phyloP scores from a whole-genome alignment of 2,329 filamentous ascomycete genomes.

The Fusarium miscanthi region DNA sequence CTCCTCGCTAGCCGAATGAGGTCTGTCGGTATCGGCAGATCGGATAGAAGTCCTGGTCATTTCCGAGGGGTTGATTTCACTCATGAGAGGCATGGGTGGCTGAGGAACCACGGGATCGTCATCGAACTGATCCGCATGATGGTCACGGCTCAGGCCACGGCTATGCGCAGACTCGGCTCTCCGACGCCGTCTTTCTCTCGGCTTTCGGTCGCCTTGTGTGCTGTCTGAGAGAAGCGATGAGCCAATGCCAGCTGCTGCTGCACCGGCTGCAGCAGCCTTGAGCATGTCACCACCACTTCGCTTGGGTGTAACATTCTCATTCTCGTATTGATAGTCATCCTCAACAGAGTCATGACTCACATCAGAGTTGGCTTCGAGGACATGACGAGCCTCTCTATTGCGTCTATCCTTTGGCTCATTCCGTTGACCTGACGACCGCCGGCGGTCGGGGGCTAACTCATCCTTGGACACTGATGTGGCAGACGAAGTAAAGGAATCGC shows the following conservation, averaged over 20 bases:
- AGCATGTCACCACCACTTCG: slow-evolving; percentile 57
- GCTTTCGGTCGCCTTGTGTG: slow-evolving; percentile 62
- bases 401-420: slow-evolving; percentile 59
- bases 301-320: slow-evolving; percentile 58
- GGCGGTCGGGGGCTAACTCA: slow-evolving; percentile 67
- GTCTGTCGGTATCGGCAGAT: slow-evolving; percentile 81
- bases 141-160: slow-evolving; percentile 57
- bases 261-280: slow-evolving; percentile 59
- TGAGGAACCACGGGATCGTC: slow-evolving; percentile 67
- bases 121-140: slow-evolving; percentile 62
- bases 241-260: slow-evolving; percentile 55
- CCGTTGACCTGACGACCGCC: slow-evolving; percentile 70
- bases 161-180: slow-evolving; percentile 62
- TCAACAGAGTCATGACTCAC: slow-evolving; percentile 61
- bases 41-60: slow-evolving; percentile 88
- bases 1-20: slow-evolving; percentile 74
- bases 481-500: slow-evolving; percentile 71
- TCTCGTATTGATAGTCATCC: slow-evolving; percentile 50
- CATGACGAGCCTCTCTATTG: slow-evolving; percentile 66
- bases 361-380: slow-evolving; percentile 62
- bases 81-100: slow-evolving; percentile 88
- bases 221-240: slow-evolving; percentile 50
- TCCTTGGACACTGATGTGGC: slow-evolving; percentile 66
- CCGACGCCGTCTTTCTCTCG: slow-evolving; percentile 62
- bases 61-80: slow-evolving; percentile 86